Evolutionary conservation across 2,329 filamentous ascomycete genomes (phyloP).

Genomic region (Intubia oerlemansii): DNA sequence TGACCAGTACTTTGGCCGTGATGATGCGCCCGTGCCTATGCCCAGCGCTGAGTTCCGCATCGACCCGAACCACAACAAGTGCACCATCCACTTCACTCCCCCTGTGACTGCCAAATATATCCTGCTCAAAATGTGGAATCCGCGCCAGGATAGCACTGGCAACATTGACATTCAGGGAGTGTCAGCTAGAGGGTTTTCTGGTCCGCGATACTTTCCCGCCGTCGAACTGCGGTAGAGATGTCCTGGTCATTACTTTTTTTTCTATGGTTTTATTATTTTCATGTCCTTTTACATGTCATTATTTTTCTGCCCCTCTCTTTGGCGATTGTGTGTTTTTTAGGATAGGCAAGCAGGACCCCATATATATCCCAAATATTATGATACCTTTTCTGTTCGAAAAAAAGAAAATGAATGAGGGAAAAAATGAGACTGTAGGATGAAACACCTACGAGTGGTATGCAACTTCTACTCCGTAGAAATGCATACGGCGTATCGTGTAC

Average conservation of each 20-base stretch:
- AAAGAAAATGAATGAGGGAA: too few relatives aligned
- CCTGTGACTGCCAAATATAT: slow-evolving; percentile 67
- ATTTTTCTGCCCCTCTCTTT: not conserved
- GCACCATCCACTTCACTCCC: slow-evolving; percentile 69
- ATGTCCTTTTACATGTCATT: not conserved
- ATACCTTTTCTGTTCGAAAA: too few relatives aligned
- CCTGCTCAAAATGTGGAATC: slow-evolving; percentile 77
- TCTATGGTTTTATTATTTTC: too few relatives aligned
- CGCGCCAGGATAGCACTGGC: slow-evolving; percentile 35
- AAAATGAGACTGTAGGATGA: too few relatives aligned
- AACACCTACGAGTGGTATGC: too few relatives aligned
- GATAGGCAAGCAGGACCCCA: too few relatives aligned
- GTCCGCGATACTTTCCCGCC: slow-evolving; percentile 64
- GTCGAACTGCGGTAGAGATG: slow-evolving; percentile 31
- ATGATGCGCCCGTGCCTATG: too few relatives aligned
- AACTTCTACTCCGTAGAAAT: too few relatives aligned
- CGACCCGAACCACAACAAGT: slow-evolving; percentile 60
- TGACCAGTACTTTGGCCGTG: too few relatives aligned
- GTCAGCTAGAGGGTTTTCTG: slow-evolving; percentile 64
- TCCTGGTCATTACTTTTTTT: not conserved
- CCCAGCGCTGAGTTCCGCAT: slow-evolving; percentile 74
- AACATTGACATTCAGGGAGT: slow-evolving; percentile 88
- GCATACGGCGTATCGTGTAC: too few relatives aligned
- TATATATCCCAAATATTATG: too few relatives aligned
- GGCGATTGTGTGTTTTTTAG: not conserved